These are phyloP conservation scores for Corrigiola litoralis DNA, from an alignment of 179 eudicot species.

Conservation along the genomic window DNA sequence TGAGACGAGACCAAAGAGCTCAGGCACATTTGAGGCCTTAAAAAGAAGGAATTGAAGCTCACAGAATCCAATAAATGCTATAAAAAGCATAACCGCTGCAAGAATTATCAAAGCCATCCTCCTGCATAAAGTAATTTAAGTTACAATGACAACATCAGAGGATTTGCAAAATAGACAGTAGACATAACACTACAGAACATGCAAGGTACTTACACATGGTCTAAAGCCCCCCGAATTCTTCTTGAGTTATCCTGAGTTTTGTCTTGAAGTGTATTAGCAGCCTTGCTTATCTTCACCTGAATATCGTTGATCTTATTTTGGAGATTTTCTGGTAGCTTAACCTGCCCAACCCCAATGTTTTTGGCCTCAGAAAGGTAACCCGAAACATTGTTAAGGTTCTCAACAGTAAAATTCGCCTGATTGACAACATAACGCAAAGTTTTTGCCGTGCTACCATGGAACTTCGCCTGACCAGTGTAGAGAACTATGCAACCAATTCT, in stretches of 20 bases:
- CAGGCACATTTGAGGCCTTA: background rate
- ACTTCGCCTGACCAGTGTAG: conserved; percentile 49
- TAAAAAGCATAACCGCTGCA: conserved; percentile 44
- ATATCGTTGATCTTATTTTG: conserved; percentile 32
- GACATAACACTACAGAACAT: background rate
- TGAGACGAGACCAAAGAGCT: background rate
- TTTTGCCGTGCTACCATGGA: conserved; percentile 40
- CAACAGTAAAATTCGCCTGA: conserved; percentile 35
- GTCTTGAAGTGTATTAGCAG: conserved; percentile 26
- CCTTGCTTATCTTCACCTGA: conserved; percentile 26
- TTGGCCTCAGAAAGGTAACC: conserved; percentile 45
- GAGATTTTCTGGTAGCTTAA: conserved; percentile 32
- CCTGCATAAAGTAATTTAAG: conserved; percentile 54
- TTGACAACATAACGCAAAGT: conserved; percentile 37
- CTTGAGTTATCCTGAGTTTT: conserved; percentile 39
- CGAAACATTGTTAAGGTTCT: conserved; percentile 38
- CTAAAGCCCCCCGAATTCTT: conserved; percentile 32
- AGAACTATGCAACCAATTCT: conserved; percentile 51
- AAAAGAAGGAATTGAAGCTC: conserved; percentile 20
- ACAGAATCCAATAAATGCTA: conserved; percentile 63
- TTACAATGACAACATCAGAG: background rate
- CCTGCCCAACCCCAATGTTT: conserved; percentile 39
- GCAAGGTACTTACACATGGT: conserved; percentile 38
- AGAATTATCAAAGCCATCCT: conserved; percentile 34
- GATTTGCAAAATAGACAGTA: background rate